These are phyloP conservation scores for Aphanomyces cochlioides DNA, from an alignment of 352 stramenopile genomes.

Conservation along the genomic window DNA sequence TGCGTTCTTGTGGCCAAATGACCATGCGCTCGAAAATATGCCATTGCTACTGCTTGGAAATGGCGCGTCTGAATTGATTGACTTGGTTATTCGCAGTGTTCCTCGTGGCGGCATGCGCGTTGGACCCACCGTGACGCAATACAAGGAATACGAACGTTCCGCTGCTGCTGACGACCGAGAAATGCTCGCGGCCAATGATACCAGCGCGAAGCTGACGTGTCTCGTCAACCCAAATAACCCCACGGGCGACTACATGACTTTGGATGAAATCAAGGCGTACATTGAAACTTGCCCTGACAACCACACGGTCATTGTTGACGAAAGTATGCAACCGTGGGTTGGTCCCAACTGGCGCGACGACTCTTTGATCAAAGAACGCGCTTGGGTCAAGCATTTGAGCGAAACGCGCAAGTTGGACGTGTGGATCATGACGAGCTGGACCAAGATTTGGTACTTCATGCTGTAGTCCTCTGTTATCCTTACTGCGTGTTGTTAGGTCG, in stretches of 20 bases:
- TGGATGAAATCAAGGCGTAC: conserved; percentile 82
- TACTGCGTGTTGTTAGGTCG: conserved; percentile 33
- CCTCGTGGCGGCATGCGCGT: conserved; percentile 63
- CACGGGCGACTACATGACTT: conserved; percentile 82
- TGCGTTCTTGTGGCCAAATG: conserved; percentile 75
- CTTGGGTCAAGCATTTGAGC: conserved; percentile 74
- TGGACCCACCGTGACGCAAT: conserved; percentile 69
- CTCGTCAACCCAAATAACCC: conserved; percentile 89
- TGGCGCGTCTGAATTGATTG: conserved; percentile 80
- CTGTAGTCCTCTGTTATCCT: not conserved
- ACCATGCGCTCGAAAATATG: conserved; percentile 50
- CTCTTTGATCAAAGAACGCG: conserved; percentile 82
- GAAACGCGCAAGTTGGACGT: conserved; percentile 77
- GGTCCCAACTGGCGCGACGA: conserved; percentile 79
- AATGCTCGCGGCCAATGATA: conserved; percentile 73
- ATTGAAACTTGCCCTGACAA: conserved; percentile 82
- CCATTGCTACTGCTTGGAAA: conserved; percentile 79
- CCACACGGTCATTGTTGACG: conserved; percentile 88
- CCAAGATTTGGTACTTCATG: conserved; percentile 74
- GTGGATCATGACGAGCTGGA: conserved; percentile 90
- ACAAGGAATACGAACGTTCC: conserved; percentile 86
- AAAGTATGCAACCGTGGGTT: conserved; percentile 90
- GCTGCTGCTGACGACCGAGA: conserved; percentile 75
- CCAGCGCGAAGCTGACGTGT: conserved; percentile 69
- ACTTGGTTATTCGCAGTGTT: conserved; percentile 85